These are phyloP conservation scores for Ciborinia camelliae DNA, from an alignment of 2,329 filamentous ascomycete species.

Conservation along the genomic window DNA sequence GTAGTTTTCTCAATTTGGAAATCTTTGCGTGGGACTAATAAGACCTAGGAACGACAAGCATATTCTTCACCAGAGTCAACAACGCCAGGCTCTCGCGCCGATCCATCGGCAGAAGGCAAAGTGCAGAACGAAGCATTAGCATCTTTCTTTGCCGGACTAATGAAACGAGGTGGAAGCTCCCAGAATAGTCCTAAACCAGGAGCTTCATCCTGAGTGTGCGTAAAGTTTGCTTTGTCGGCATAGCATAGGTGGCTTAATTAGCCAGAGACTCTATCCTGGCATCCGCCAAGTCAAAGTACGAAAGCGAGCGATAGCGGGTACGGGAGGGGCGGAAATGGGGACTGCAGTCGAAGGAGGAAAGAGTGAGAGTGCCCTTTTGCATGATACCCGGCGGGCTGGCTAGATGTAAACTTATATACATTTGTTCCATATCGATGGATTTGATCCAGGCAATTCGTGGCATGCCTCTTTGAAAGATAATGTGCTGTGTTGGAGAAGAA, in stretches of 20 bases:
- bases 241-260: neutral
- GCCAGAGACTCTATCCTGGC: slow-evolving; percentile 11
- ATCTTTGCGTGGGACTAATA: slow-evolving; percentile 1
- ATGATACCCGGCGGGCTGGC: slow-evolving; percentile 20
- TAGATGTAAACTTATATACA: slow-evolving; percentile 20
- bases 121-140: slow-evolving; percentile 57
- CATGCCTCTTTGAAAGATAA: slow-evolving; percentile 9
- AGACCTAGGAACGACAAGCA: slow-evolving; percentile 37
- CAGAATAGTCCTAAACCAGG: slow-evolving; percentile 35
- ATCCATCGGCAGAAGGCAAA: slow-evolving; percentile 42
- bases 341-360: neutral
- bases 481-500: slow-evolving; percentile 1
- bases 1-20: slow-evolving; percentile 16
- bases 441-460: slow-evolving; percentile 1
- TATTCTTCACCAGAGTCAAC: slow-evolving; percentile 37
- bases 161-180: slow-evolving; percentile 47
- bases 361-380: slow-evolving; percentile 13
- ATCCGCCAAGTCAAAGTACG: neutral
- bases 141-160: slow-evolving; percentile 57
- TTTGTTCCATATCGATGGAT: slow-evolving; percentile 20
- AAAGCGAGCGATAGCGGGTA: neutral
- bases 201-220: slow-evolving; percentile 22
- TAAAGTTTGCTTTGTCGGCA: neutral
- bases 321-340: neutral
- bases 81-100: slow-evolving; percentile 29